phyloP scores from a whole-genome alignment of 129 eudicot genomes.

The Silybum marianum region DNA sequence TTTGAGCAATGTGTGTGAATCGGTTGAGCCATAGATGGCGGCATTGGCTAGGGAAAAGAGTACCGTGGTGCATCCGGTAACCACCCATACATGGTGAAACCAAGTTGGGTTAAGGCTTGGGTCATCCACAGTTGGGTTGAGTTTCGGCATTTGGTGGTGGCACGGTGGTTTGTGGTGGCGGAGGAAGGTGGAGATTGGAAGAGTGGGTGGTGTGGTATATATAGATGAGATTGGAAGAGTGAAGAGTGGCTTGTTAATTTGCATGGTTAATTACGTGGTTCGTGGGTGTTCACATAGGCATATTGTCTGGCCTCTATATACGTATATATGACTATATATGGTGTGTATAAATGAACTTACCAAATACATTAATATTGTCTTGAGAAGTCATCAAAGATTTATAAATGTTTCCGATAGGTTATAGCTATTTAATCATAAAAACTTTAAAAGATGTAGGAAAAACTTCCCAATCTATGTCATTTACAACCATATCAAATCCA shows the following conservation, averaged over 20 bases:
- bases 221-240: neutral
- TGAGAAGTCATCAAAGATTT: neutral
- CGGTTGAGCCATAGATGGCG: constrained; percentile 24
- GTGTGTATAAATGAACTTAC: no score
- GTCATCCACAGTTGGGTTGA: constrained; percentile 38
- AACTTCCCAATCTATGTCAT: neutral
- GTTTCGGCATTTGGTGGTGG: neutral
- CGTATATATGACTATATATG: no score
- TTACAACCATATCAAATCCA: neutral
- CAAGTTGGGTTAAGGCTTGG: constrained; percentile 60
- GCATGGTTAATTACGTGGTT: neutral
- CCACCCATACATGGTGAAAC: constrained; percentile 67
- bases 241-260: no score
- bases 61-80: constrained; percentile 70
- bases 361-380: no score
- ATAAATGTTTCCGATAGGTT: neutral
- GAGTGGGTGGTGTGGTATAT: neutral
- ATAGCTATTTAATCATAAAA: no score
- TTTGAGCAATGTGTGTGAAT: constrained; percentile 50
- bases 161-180: neutral
- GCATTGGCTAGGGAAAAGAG: constrained; percentile 54
- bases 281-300: neutral
- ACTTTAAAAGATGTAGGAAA: no score
- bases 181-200: constrained; percentile 5
- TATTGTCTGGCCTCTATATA: neutral